A percentile compares a stretch with the other conserved stretches of the same genome.
These are phyloP conservation scores for Pulveroboletus sp. DNA, from an alignment of 768 basidiomycete species.

Conservation along the genomic window DNA sequence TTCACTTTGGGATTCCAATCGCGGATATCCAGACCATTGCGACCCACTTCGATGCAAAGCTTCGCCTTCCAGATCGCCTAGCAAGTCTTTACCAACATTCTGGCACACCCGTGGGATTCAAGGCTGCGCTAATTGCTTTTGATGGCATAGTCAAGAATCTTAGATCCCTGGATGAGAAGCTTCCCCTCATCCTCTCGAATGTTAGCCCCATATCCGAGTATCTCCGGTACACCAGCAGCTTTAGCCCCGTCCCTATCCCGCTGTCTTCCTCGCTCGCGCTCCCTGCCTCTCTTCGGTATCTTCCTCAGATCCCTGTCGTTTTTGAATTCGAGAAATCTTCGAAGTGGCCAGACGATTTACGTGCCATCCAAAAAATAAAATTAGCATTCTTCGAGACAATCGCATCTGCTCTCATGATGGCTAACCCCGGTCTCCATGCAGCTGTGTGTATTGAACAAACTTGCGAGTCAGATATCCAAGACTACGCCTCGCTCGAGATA, in stretches of 20 bases:
- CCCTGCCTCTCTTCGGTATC: conserved; percentile 57
- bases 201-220: conserved; percentile 69
- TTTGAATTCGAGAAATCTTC: conserved; percentile 91
- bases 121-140: conserved; percentile 71
- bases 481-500: conserved; percentile 71
- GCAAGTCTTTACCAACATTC: conserved; percentile 34
- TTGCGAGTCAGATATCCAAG: conserved; percentile 52
- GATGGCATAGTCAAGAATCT: conserved; percentile 72
- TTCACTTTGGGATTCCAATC: conserved; percentile 66
- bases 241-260: conserved; percentile 74
- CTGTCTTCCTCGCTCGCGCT: conserved; percentile 45
- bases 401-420: conserved; percentile 56
- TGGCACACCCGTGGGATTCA: conserved; percentile 53
- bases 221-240: conserved; percentile 79
- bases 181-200: conserved; percentile 75
- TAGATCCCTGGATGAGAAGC: conserved; percentile 62
- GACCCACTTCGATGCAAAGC: conserved; percentile 49
- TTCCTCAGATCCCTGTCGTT: conserved; percentile 66
- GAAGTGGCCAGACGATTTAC: conserved; percentile 92
- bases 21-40: conserved; percentile 57
- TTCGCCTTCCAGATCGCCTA: conserved; percentile 55
- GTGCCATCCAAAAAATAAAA: conserved; percentile 90
- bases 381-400: conserved; percentile 86
- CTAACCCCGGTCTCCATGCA: conserved; percentile 48
- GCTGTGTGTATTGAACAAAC: conserved; percentile 55